phyloP scores from a whole-genome alignment of 768 basidiomycete genomes.

The Mrakia gelida region DNA sequence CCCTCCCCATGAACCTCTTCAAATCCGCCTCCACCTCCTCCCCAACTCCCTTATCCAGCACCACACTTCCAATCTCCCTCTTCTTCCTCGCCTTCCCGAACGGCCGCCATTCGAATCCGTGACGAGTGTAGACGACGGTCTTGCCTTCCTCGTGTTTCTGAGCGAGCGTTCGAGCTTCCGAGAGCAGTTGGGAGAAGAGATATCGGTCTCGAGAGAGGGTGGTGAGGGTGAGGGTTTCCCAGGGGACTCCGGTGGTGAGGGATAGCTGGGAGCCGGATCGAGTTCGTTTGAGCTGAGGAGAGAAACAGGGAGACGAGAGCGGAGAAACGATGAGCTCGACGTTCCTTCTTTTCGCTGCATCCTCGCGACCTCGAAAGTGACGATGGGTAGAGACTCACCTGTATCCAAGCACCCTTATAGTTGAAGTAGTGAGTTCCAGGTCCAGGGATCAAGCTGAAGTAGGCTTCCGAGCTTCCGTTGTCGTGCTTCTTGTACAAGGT shows the following conservation, averaged over 20 bases:
- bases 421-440: conserved; percentile 91
- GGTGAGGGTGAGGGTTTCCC: conserved; percentile 95
- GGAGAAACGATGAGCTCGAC: conserved; percentile 26
- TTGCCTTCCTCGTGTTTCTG: conserved; percentile 84
- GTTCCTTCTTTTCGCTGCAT: background rate
- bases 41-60: conserved; percentile 74
- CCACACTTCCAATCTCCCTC: conserved; percentile 80
- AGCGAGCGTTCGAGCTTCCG: conserved; percentile 85
- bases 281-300: conserved; percentile 80
- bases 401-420: conserved; percentile 90
- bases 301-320: background rate
- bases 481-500: conserved; percentile 79
- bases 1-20: conserved; percentile 70
- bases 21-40: conserved; percentile 78
- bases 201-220: conserved; percentile 79
- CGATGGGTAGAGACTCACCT: conserved; percentile 53
- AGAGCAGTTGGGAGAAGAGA: conserved; percentile 72
- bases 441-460: conserved; percentile 92
- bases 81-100: conserved; percentile 88
- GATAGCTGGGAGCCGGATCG: conserved; percentile 89
- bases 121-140: conserved; percentile 91
- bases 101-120: conserved; percentile 93
- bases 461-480: conserved; percentile 82
- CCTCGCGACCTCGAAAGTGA: background rate
- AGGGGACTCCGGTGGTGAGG: conserved; percentile 83